phyloP scores from a whole-genome alignment of 208 protist genomes.

The Leishmania amazonensis region DNA sequence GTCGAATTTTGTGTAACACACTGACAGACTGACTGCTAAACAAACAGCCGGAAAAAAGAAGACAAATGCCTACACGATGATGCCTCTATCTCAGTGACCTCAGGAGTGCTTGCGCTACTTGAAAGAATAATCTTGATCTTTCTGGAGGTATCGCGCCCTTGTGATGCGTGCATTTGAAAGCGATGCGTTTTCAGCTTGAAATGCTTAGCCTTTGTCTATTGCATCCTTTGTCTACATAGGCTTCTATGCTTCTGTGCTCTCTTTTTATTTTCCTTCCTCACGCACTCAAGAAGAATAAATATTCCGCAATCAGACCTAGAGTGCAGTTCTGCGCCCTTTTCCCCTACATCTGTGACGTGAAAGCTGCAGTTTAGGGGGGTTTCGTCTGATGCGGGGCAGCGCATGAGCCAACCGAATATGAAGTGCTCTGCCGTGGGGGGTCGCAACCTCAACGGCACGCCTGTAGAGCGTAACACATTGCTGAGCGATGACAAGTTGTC shows the following conservation, averaged over 20 bases:
- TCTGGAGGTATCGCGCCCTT: neutral
- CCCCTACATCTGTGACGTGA: neutral
- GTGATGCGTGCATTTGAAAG: neutral
- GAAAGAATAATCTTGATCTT: neutral
- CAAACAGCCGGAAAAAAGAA: neutral
- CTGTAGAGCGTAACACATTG: neutral
- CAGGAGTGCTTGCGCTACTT: neutral
- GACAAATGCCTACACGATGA: neutral
- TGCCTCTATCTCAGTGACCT: neutral
- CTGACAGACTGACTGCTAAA: neutral
- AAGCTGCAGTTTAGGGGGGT: neutral
- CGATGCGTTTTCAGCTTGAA: neutral
- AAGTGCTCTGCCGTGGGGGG: neutral
- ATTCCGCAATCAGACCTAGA: neutral
- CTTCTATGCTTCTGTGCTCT: neutral
- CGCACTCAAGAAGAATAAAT: neutral
- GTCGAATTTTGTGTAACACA: constrained; percentile 52
- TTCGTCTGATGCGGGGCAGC: neutral
- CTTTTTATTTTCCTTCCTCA: neutral
- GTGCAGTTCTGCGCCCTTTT: neutral
- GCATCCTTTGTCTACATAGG: neutral
- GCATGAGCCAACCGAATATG: neutral
- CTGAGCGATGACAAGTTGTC: neutral
- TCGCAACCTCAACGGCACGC: neutral
- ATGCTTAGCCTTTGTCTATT: neutral